phyloP scores from a whole-genome alignment of 176 grass and related monocot genomes.

The Stipa capillata region DNA sequence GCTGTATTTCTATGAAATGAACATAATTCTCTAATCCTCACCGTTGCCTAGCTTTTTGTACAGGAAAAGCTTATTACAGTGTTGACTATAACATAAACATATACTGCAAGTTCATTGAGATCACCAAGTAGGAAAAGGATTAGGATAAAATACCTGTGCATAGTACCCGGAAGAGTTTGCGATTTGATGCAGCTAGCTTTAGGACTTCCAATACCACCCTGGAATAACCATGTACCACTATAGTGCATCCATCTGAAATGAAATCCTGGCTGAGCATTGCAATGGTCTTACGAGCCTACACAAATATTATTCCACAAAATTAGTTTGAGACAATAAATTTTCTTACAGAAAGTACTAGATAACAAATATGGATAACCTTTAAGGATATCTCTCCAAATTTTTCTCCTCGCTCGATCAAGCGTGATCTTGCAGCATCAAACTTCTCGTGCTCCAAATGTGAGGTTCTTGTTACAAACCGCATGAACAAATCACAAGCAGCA shows the following conservation, averaged over 20 bases:
- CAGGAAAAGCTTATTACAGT: neutral
- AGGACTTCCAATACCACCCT: constrained; percentile 92
- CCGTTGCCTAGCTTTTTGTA: neutral
- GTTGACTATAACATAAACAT: neutral
- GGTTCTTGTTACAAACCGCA: constrained; percentile 92
- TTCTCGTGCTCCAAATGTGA: constrained; percentile 94
- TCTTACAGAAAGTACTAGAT: neutral
- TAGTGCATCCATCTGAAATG: constrained; percentile 79
- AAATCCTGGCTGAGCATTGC: constrained; percentile 97
- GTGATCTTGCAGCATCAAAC: constrained; percentile 83
- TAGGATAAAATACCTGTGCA: constrained; percentile 66
- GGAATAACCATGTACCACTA: constrained; percentile 89
- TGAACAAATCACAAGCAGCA: constrained; percentile 94
- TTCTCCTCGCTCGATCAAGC: constrained; percentile 91
- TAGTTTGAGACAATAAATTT: neutral
- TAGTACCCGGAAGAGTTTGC: constrained; percentile 79
- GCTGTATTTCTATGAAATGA: constrained; percentile 12
- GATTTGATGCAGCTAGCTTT: constrained; percentile 82
- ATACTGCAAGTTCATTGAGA: neutral
- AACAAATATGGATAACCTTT: constrained; percentile 43
- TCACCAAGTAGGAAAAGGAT: neutral
- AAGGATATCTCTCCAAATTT: constrained; percentile 98
- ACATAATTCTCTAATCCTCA: neutral
- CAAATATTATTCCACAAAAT: neutral
- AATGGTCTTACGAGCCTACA: constrained; percentile 89